A percentile compares a stretch with the other conserved stretches of the same genome.
Evolutionary conservation across 2,329 filamentous ascomycete genomes (phyloP).

Genomic region (Cytospora piceicola): DNA sequence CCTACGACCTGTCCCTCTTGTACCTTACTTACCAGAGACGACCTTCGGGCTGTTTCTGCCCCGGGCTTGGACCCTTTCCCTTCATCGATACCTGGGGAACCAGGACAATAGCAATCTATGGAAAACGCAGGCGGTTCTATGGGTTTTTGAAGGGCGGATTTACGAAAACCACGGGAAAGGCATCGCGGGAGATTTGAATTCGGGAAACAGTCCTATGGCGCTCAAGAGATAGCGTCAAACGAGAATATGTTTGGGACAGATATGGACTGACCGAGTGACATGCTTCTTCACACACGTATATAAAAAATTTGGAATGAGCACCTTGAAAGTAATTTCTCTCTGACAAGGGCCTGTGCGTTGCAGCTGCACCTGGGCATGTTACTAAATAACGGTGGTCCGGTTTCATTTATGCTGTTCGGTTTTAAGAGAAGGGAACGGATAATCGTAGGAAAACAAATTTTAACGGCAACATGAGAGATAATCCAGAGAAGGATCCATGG

Average conservation of each 20-base stretch:
- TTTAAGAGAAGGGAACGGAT: too few species aligned
- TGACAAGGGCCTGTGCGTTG: neutral
- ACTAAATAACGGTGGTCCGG: too few species aligned
- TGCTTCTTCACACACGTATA: neutral
- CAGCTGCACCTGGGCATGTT: too few species aligned
- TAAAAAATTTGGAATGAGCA: too few species aligned
- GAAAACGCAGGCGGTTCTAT: neutral
- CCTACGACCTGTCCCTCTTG: neutral
- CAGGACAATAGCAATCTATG: neutral
- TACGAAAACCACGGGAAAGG: neutral
- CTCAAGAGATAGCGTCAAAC: neutral
- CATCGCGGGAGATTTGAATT: too few species aligned
- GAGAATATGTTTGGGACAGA: neutral
- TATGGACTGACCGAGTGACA: neutral
- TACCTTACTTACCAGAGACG: neutral
- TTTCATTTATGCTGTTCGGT: too few species aligned
- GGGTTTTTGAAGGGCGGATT: neutral
- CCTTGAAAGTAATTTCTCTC: neutral
- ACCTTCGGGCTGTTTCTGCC: slow-evolving; percentile 11
- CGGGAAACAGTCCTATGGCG: neutral
- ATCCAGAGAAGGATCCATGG: too few species aligned
- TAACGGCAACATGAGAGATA: too few species aligned
- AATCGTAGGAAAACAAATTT: too few species aligned
- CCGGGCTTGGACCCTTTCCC: neutral
- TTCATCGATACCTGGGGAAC: slow-evolving; percentile 27